Conservation (phyloP, 75 land plant genomes). For the Pinus albicaulis region DNA sequence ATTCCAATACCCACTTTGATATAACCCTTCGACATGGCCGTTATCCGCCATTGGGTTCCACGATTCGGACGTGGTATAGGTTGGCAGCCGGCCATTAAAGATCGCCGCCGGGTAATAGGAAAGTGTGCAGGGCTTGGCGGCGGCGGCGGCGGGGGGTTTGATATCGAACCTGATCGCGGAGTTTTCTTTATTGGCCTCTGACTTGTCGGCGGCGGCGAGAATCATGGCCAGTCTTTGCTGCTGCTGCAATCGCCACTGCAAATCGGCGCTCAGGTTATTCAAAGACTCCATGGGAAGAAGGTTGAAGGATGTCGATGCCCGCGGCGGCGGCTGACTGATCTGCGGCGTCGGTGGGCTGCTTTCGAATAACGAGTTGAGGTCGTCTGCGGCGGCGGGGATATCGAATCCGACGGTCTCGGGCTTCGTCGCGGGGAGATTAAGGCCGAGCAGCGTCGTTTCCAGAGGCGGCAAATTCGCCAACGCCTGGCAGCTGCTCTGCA, state of each 20-base stretch:
- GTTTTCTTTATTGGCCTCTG: neutral
- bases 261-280: neutral
- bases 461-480: neutral
- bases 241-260: conserved; percentile 6
- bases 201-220: neutral
- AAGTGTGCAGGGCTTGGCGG: neutral
- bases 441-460: conserved; percentile 4
- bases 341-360: neutral
- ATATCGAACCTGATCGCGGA: neutral
- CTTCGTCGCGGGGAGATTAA: neutral
- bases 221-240: conserved; percentile 2
- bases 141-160: too few species aligned
- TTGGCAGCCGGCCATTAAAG: neutral
- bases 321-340: too few species aligned
- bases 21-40: neutral
- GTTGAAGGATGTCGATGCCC: too few species aligned
- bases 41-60: neutral
- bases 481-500: conserved; percentile 9
- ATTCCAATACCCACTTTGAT: neutral
- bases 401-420: neutral
- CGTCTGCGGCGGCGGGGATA: neutral
- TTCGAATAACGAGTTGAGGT: neutral
- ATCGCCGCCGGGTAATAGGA: too few species aligned
- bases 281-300: too few species aligned
- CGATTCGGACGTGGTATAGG: neutral